Base-by-base conservation (phyloP, 2,329 filamentous ascomycete species). In the Ascochyta lentis region DNA sequence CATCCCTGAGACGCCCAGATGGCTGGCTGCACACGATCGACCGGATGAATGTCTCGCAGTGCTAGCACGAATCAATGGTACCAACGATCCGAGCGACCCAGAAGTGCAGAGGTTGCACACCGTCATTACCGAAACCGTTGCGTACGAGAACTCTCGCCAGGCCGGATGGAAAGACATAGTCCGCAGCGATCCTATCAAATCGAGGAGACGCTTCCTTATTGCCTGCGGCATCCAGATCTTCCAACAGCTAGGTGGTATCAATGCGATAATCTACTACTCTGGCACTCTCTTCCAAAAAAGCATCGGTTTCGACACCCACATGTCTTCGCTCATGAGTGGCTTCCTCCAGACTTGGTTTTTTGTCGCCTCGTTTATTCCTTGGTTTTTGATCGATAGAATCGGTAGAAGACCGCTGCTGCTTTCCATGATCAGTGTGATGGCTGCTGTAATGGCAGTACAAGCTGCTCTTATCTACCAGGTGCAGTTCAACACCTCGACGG, bases 331-430 rank as follows among this genome's bases (percentile, higher is more conserved):
- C 4, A 63, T 63, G 60, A 63, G 60, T 7, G 58, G 60, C 40
- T 63, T 63, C 35, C 35, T 63, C 4, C 60, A 63, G 50, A 63
- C 60, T 1, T 63, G 60, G 60, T 63, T 63, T 33, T 63, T 63
- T 39, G 44, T 63, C n/a, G 60, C 60, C 24, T 63, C 60, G 0
- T 63, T 63, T 38, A 61, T 63, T 12, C 60, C 60, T 1, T 63
- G 58, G 60, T 57, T 63, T 40, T 38, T 63, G 27, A 61, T 63
- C 12, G 60, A 63, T 35, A 47, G 58, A 9, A 53, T 63, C 38
- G 60, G 60, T 39, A 46, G 60, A 22, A 42, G 60, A 15, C 60
- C 60, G 33, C 47, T 63, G 10, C 40, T 63, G 15, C 44, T 63
- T 1, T 61, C 58, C 13, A 63, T 63, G 60, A 63, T 63, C 24